phyloP scores from a whole-genome alignment of 768 basidiomycete species.

The Hygrophorus pudorinus region DNA sequence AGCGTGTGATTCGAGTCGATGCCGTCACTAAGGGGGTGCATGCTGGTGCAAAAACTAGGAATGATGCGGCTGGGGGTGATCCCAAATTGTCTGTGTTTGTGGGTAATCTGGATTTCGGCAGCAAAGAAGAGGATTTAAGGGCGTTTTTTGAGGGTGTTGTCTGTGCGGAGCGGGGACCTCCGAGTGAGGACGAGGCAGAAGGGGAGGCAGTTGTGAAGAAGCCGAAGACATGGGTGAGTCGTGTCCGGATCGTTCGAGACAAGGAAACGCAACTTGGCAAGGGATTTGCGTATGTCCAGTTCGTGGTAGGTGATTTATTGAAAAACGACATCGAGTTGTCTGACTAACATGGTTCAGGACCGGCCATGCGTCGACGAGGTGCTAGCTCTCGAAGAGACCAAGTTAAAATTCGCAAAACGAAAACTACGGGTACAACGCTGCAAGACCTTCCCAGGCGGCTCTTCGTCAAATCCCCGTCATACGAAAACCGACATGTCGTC shows the following conservation, averaged over 20 bases:
- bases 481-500: conserved; percentile 10
- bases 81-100: conserved; percentile 83
- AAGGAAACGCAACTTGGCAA: conserved; percentile 90
- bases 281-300: conserved; percentile 90
- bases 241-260: conserved; percentile 84
- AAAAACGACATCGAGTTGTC: background rate
- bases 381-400: conserved; percentile 63
- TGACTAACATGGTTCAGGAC: conserved; percentile 41
- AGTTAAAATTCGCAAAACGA: conserved; percentile 88
- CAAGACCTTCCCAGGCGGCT: conserved; percentile 53
- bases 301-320: conserved; percentile 45
- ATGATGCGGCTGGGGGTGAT: conserved; percentile 33
- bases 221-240: conserved; percentile 56
- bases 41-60: conserved; percentile 8
- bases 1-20: conserved; percentile 74
- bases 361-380: conserved; percentile 89
- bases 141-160: conserved; percentile 79
- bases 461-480: conserved; percentile 15
- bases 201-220: conserved; percentile 19
- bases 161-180: conserved; percentile 56
- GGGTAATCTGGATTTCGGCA: conserved; percentile 87
- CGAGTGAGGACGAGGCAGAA: conserved; percentile 22
- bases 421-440: conserved; percentile 87
- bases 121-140: conserved; percentile 83
- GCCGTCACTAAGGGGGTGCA: conserved; percentile 29